Evolutionary conservation across 2,329 filamentous ascomycete species (phyloP), one percentile per base, ranked within the genome.

Genomic region (Neofusicoccum umdonicola): DNA sequence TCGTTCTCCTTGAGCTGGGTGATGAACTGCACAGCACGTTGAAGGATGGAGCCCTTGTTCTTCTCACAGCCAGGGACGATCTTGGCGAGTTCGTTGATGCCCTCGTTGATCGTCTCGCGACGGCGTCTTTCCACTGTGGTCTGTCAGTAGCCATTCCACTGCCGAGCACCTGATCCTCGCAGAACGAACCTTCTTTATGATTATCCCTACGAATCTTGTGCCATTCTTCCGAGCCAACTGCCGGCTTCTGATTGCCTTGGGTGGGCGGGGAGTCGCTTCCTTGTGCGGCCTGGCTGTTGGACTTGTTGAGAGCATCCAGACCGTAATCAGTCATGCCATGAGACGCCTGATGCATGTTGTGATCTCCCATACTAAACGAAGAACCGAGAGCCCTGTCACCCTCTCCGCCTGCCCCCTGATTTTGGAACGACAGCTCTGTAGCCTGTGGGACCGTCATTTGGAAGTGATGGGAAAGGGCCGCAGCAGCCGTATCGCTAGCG

Each of bases 51-150:
- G 0, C 95, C 95, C 80, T 99, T 99, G 83, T 99, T 98, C 84
- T 98, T 99, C 79, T 99, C 95, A 73, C 94, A 97, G 13, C 93
- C 93, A 0, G 95, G 95, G 0, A 99, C 95, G 69, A 99, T 96
- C 81, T 97, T 98, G 70, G 94, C 92, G 35, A 99, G 87, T 78
- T 98, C 95, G 74, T 97, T 98, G 71, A 99, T 99, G 57, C 95
- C 95, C 79, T 99, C 95, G 70, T 99, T 99, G 77, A 99, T 99
- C 0, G 95, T 97, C 79, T 99, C 95, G 68, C 95, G 91, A 50
- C 95, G 92, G 66, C 95, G 92, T 66, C 95, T 92, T 80, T 99
- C 95, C 67, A 99, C 95, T 98, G 63, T 13, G 41, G 4, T 66
- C 71, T 69, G 45, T 62, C 12, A 58, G 37, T 19, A 42, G 19